phyloP scores from a whole-genome alignment of 2,329 filamentous ascomycete species.

The Aureobasidium sp. region DNA sequence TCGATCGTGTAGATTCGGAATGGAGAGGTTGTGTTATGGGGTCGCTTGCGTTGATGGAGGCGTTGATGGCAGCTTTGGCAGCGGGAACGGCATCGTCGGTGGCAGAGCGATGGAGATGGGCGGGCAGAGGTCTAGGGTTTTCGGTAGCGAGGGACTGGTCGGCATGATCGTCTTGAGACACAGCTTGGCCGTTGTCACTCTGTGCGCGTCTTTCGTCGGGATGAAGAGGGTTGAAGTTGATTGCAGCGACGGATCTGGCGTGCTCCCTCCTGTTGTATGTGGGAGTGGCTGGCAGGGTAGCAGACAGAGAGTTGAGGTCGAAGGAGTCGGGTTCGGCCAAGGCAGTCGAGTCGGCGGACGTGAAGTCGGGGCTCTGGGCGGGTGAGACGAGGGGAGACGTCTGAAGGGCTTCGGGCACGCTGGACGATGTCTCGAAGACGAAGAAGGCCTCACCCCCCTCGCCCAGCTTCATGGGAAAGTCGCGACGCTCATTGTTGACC shows the following conservation, averaged over 20 bases:
- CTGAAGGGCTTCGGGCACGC: constrained; percentile 86
- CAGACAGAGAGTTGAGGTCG: constrained; percentile 49
- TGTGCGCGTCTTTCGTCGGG: constrained; percentile 5
- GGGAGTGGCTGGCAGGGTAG: background rate
- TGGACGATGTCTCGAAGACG: constrained; percentile 90
- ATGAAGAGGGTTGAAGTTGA: background rate
- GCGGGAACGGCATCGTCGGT: constrained; percentile 50
- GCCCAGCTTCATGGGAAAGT: constrained; percentile 96
- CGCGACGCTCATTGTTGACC: constrained; percentile 85
- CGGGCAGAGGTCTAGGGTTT: constrained; percentile 21
- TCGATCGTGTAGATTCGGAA: constrained; percentile 20
- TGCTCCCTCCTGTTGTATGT: constrained; percentile 2
- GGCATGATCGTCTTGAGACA: constrained; percentile 12
- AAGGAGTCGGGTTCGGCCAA: constrained; percentile 65
- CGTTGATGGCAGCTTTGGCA: constrained; percentile 33
- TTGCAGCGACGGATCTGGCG: constrained; percentile 9
- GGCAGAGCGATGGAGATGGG: constrained; percentile 39
- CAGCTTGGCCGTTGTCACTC: constrained; percentile 4
- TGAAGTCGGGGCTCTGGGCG: constrained; percentile 67
- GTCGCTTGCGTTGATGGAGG: constrained; percentile 26
- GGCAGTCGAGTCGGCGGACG: constrained; percentile 39
- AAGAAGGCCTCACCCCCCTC: constrained; percentile 98
- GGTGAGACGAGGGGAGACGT: constrained; percentile 92
- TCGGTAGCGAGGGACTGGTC: constrained; percentile 2
- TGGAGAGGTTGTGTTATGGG: constrained; percentile 19